These are phyloP conservation scores for Heliamphora exappendiculata DNA, from an alignment of 148 eudicot species.

Conservation along the genomic window DNA sequence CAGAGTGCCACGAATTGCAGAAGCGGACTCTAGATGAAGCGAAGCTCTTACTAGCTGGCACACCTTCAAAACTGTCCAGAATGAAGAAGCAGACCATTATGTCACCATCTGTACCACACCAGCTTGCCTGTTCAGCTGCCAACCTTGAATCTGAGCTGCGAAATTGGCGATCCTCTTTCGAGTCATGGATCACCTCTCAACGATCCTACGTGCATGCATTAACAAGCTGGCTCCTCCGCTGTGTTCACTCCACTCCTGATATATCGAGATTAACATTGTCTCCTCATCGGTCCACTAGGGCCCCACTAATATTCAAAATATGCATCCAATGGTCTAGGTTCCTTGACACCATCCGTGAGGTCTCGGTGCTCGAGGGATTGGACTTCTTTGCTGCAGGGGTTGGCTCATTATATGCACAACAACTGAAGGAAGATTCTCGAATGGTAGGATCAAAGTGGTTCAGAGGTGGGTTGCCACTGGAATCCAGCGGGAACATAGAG, in stretches of 20 bases:
- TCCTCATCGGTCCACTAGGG: constrained; percentile 55
- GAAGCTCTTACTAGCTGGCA: constrained; percentile 76
- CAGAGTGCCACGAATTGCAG: constrained; percentile 79
- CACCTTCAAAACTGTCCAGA: constrained; percentile 49
- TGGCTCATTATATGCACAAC: constrained; percentile 77
- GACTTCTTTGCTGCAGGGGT: constrained; percentile 87
- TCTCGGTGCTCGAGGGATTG: constrained; percentile 70
- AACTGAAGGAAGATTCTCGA: constrained; percentile 42
- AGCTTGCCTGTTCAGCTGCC: constrained; percentile 76
- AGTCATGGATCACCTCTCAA: constrained; percentile 82
- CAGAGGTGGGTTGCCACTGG: constrained; percentile 21
- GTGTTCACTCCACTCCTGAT: constrained; percentile 54
- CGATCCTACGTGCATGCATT: constrained; percentile 68
- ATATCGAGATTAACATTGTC: constrained; percentile 61
- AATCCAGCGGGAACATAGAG: constrained; percentile 38
- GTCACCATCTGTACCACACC: constrained; percentile 58
- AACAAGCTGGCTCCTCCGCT: constrained; percentile 74
- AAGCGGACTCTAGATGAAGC: constrained; percentile 89
- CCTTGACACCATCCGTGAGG: constrained; percentile 55
- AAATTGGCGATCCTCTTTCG: constrained; percentile 79
- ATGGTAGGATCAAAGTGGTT: constrained; percentile 53
- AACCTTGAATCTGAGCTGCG: constrained; percentile 74
- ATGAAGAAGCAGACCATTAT: constrained; percentile 42
- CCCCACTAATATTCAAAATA: constrained; percentile 55
- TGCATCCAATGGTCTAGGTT: constrained; percentile 87